These are phyloP conservation scores for Aspergillus ustus DNA, from an alignment of 2,329 filamentous ascomycete species.

Conservation along the genomic window DNA sequence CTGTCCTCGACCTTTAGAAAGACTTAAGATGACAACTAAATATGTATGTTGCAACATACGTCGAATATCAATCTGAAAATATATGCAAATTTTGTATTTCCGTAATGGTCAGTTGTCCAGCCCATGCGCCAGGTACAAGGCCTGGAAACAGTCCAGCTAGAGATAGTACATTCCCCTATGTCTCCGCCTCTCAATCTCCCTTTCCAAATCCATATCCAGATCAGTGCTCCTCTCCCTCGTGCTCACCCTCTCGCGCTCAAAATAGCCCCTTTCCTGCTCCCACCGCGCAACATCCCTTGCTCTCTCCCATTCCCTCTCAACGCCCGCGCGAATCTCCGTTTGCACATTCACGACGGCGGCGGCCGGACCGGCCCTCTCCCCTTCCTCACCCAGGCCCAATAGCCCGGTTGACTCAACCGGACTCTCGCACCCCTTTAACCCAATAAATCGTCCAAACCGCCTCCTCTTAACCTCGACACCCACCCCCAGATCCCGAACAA, in stretches of 20 bases:
- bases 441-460: constrained; percentile 51
- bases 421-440: constrained; percentile 43
- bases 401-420: constrained; percentile 18
- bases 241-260: not conserved
- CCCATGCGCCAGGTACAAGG: not conserved
- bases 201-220: not conserved
- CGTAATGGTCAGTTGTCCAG: not conserved
- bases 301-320: constrained; percentile 38
- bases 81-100: not conserved
- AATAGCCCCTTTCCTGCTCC: not conserved
- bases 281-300: constrained; percentile 2
- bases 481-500: constrained; percentile 22
- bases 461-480: constrained; percentile 44
- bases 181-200: not conserved
- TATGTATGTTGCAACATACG: too few species aligned
- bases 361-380: not conserved
- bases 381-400: not conserved
- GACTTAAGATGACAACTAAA: too few species aligned
- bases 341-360: not conserved
- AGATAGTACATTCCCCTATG: not conserved
- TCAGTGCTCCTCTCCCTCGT: not conserved
- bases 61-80: not conserved
- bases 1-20: too few species aligned
- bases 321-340: constrained; percentile 26
- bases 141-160: not conserved